Base-by-base conservation (phyloP, 306 rosid genomes). In the Dalbergia cultrata region DNA sequence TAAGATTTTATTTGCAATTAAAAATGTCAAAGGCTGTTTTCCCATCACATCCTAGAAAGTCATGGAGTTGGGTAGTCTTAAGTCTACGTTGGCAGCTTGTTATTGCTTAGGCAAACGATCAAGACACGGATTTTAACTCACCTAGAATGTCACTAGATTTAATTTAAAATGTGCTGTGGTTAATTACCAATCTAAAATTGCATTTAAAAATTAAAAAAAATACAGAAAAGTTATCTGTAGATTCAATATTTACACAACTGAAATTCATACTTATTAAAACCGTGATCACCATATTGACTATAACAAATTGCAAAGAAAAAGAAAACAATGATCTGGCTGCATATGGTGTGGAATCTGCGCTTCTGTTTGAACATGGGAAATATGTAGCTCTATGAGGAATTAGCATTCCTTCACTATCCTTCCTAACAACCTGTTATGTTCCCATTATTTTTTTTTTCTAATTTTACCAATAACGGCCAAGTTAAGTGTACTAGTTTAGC, bases 61-160 rank as follows among this genome's bases (percentile, higher is more conserved):
- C 83, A 76, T 81, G 5, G 77, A 12, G 14, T 62, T 64, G 80
- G 84, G 74, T 75, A 70, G 67, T 66, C 43, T 44, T 52, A 21
- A 21, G 31, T 26, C 31, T 26, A 26, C 31, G 57, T 70, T 63
- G 18, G 79, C 66, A 47, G 70, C 61, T 26, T 26, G 31, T 61
- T 69, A 83, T 65, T 33, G 65, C 64, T 65, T 59, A 81, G 86
- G 34, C 50, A 77, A 85, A 81, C 75, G 75, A 39, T 60, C 33
- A 35, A 31, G 22, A 14, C 65, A 47, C 45, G 49, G 33, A 31
- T 47, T 1, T 33, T 16, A 21, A 60, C 35, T 26, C 72, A 57
- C 43, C 78, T 62, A 47, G 61, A 61, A 41, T 26, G 52, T 5
- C 26, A 61, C 41, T 70, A 22, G 26, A 12, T 65, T 26, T 26